Percentiles rank a stretch among this genome's conserved stretches.
Conservation (phyloP, 768 basidiomycete genomes). For the Clitopilus hobsonii region DNA sequence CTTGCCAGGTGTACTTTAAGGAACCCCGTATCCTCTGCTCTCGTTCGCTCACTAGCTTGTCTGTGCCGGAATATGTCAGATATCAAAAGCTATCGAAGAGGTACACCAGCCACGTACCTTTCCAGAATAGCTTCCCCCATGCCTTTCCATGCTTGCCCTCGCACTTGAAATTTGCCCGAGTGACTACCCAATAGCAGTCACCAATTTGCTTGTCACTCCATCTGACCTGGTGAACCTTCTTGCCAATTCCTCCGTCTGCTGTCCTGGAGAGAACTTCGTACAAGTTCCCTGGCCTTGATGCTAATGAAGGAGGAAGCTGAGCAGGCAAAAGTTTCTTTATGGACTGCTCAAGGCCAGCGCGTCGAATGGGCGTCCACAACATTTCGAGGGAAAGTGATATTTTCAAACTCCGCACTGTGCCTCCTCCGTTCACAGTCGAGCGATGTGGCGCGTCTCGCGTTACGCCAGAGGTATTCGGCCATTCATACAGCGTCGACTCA, state of each 20-base stretch:
- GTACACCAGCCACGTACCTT: constrained; percentile 44
- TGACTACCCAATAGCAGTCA: constrained; percentile 73
- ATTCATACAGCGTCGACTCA: neutral
- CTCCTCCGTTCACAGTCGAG: neutral
- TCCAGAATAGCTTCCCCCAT: constrained; percentile 80
- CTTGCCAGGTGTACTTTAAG: constrained; percentile 71
- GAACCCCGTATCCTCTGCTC: constrained; percentile 67
- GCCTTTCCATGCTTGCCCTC: constrained; percentile 77
- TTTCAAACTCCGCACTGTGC: constrained; percentile 18
- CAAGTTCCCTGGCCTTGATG: constrained; percentile 53
- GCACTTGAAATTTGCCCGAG: constrained; percentile 63
- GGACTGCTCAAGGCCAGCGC: constrained; percentile 25
- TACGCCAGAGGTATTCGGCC: neutral
- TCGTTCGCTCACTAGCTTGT: constrained; percentile 50
- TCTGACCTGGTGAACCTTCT: constrained; percentile 64
- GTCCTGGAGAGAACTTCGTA: constrained; percentile 70
- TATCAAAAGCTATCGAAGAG: constrained; percentile 2
- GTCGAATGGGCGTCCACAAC: constrained; percentile 29
- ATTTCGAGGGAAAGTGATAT: constrained; percentile 22
- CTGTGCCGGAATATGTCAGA: constrained; percentile 26
- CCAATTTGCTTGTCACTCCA: constrained; percentile 68
- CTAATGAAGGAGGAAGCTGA: constrained; percentile 56
- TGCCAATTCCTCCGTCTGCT: constrained; percentile 64
- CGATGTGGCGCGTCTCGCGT: neutral
- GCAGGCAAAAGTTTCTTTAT: constrained; percentile 57